These are phyloP conservation scores for Plasmopara halstedii DNA, from an alignment of 352 stramenopile genomes.

Conservation along the genomic window DNA sequence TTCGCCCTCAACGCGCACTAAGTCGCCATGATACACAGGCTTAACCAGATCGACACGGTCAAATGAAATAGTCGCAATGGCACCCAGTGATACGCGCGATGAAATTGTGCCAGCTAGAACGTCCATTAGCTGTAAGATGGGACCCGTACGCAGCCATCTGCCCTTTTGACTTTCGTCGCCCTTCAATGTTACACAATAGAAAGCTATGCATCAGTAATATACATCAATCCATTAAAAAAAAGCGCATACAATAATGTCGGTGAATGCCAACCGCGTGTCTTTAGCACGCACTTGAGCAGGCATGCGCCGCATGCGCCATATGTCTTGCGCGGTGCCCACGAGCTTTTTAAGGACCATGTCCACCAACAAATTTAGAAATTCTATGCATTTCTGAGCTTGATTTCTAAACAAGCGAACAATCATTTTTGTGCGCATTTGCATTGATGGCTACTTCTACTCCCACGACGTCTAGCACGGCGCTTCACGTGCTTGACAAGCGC, in stretches of 20 bases:
- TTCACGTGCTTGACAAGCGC: slow-evolving; percentile 35
- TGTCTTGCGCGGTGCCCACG: slow-evolving; percentile 28
- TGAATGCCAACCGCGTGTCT: slow-evolving; percentile 46
- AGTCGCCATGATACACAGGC: slow-evolving; percentile 43
- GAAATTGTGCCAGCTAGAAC: slow-evolving; percentile 39
- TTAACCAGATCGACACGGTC: slow-evolving; percentile 49
- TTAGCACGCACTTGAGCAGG: slow-evolving; percentile 35
- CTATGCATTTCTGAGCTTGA: not conserved
- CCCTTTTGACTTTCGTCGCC: slow-evolving; percentile 44
- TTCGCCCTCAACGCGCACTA: slow-evolving; percentile 45
- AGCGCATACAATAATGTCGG: slow-evolving; percentile 44
- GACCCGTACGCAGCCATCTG: slow-evolving; percentile 34
- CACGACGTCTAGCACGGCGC: slow-evolving; percentile 4
- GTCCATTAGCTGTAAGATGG: slow-evolving; percentile 51
- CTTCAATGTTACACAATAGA: slow-evolving; percentile 4
- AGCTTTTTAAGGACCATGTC: slow-evolving; percentile 27
- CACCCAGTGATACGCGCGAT: slow-evolving; percentile 25
- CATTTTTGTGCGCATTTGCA: slow-evolving; percentile 8
- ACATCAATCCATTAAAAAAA: not conserved
- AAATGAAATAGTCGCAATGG: slow-evolving; percentile 45
- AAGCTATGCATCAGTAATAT: not conserved
- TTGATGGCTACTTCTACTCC: not conserved
- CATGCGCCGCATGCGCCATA: slow-evolving; percentile 38
- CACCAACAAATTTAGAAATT: too few relatives aligned
- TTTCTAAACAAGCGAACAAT: slow-evolving; percentile 5